These are phyloP conservation scores for Neoarthrinium moseri DNA, from an alignment of 2,329 filamentous ascomycete genomes.

Conservation along the genomic window DNA sequence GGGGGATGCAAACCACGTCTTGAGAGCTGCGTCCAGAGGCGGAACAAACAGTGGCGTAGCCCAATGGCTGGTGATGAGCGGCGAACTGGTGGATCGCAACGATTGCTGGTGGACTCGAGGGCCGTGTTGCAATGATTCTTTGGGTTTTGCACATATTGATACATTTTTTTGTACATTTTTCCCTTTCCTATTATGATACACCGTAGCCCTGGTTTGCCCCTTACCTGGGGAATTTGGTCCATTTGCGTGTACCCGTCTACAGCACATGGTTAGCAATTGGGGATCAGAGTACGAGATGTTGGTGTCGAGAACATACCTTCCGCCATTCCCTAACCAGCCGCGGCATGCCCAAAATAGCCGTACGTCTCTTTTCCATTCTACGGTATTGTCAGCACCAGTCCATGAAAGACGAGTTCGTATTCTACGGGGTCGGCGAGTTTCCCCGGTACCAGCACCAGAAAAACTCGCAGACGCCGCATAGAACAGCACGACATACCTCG, in stretches of 20 bases:
- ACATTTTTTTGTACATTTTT: conserved; percentile 27
- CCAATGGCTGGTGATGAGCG: no score
- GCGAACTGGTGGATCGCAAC: no score
- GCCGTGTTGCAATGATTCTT: no score
- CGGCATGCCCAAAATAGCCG: conserved; percentile 95
- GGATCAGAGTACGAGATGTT: neutral
- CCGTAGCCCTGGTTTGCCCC: conserved; percentile 11
- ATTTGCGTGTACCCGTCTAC: conserved; percentile 54
- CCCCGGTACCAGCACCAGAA: no score
- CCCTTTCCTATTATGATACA: conserved; percentile 7
- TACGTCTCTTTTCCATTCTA: conserved; percentile 82
- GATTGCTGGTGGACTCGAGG: no score
- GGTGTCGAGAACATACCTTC: conserved; percentile 59
- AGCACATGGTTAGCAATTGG: conserved; percentile 20
- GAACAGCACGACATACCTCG: conserved; percentile 53
- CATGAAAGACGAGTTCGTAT: no score
- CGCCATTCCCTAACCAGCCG: conserved; percentile 91
- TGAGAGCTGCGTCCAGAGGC: no score
- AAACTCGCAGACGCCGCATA: neutral
- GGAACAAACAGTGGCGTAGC: no score
- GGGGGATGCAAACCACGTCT: no score
- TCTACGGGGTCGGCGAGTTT: no score
- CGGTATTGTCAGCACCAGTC: neutral
- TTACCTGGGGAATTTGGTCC: conserved; percentile 59
- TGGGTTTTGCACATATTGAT: conserved; percentile 17